These are phyloP conservation scores for Plicaturopsis crispa DNA, from an alignment of 768 basidiomycete species.

Conservation along the genomic window DNA sequence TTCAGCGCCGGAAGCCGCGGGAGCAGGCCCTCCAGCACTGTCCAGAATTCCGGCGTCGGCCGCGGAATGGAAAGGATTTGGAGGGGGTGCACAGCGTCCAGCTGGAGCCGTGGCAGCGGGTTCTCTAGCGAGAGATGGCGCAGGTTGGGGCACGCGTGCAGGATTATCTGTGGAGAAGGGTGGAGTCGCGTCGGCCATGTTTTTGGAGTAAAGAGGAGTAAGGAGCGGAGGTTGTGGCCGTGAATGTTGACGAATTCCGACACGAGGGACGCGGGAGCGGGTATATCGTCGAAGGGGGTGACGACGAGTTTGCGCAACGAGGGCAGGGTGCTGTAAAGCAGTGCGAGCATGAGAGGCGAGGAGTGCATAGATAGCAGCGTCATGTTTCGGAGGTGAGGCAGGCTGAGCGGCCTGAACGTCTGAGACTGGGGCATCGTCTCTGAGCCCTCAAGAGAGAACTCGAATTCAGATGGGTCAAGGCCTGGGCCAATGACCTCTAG, in stretches of 20 bases:
- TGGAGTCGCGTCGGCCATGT: constrained; percentile 57
- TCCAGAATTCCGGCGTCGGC: constrained; percentile 56
- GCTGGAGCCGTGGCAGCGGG: constrained; percentile 48
- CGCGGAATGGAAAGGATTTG: constrained; percentile 69
- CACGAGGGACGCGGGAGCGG: constrained; percentile 48
- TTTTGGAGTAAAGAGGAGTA: constrained; percentile 64
- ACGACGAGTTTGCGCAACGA: constrained; percentile 54
- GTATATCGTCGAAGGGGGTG: constrained; percentile 68
- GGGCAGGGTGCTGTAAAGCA: constrained; percentile 57
- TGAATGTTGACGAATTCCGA: constrained; percentile 54
- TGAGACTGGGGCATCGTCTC: constrained; percentile 11
- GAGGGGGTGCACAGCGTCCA: constrained; percentile 32
- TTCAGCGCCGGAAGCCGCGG: constrained; percentile 48
- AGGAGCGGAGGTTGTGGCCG: constrained; percentile 47
- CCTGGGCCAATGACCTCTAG: constrained; percentile 59
- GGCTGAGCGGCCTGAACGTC: constrained; percentile 36
- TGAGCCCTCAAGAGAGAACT: constrained; percentile 20
- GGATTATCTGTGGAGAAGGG: constrained; percentile 41
- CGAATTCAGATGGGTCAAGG: constrained; percentile 44
- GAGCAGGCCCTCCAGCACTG: constrained; percentile 44
- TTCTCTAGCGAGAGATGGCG: constrained; percentile 67
- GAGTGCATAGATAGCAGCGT: constrained; percentile 59
- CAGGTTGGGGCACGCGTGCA: constrained; percentile 45
- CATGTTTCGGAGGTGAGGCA: constrained; percentile 52
- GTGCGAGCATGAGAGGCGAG: constrained; percentile 52